These are phyloP conservation scores for Annulohypoxylon nitens DNA, from an alignment of 495 filamentous ascomycete species.

Conservation along the genomic window DNA sequence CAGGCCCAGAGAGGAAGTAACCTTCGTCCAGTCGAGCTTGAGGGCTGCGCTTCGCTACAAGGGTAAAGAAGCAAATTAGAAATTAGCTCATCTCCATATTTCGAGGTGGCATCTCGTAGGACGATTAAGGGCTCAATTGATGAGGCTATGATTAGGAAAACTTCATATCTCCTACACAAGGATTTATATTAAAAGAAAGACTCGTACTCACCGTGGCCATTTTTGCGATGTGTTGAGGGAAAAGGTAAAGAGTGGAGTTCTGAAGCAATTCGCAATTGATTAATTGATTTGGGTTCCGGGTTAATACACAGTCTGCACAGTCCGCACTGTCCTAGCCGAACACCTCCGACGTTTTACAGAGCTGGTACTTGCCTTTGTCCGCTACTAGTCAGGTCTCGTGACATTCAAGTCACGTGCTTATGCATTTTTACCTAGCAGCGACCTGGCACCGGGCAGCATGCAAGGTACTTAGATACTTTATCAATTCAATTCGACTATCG, in stretches of 20 bases:
- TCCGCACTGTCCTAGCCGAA: constrained; percentile 44
- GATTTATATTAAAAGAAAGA: not conserved
- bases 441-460: not conserved
- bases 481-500: no score
- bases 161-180: not conserved
- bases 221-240: constrained; percentile 72
- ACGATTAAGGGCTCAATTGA: constrained; percentile 31
- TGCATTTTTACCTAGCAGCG: no score
- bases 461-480: not conserved
- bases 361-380: constrained; percentile 3
- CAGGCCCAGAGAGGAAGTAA: constrained; percentile 92
- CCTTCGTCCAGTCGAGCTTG: constrained; percentile 98
- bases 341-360: constrained; percentile 42
- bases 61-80: constrained; percentile 39
- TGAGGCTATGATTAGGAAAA: not conserved
- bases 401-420: constrained; percentile 42
- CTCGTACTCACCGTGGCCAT: constrained; percentile 83
- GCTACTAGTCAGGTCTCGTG: constrained; percentile 30
- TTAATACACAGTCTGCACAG: no score
- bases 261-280: constrained; percentile 52
- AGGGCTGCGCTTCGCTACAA: constrained; percentile 94
- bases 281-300: no score
- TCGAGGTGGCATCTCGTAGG: not conserved
- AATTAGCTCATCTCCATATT: constrained; percentile 63
- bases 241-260: constrained; percentile 55